These are phyloP conservation scores for Malus hybrid DNA, from an alignment of 331 rosid genomes.

Conservation along the genomic window DNA sequence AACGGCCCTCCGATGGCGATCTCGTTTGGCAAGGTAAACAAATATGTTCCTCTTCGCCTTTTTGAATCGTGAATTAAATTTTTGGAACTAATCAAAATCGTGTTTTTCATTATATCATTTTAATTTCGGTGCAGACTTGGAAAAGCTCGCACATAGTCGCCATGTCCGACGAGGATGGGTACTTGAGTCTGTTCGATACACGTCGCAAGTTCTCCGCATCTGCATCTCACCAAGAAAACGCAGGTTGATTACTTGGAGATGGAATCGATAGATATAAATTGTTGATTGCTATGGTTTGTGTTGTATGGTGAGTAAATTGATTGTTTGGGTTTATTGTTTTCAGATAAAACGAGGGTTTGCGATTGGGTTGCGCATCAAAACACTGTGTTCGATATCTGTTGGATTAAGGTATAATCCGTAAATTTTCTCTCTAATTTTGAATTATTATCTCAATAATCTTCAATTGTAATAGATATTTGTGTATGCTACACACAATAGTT, in stretches of 20 bases:
- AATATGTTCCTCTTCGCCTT: background rate
- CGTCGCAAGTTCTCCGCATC: constrained; percentile 29
- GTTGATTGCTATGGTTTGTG: background rate
- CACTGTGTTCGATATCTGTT: constrained; percentile 81
- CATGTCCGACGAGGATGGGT: constrained; percentile 84
- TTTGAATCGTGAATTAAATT: background rate
- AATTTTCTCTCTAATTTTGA: background rate
- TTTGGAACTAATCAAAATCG: no score
- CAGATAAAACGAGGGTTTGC: constrained; percentile 55
- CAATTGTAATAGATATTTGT: background rate
- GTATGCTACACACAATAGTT: background rate
- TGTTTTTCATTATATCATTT: no score
- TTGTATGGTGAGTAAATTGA: background rate
- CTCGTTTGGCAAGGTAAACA: constrained; percentile 62
- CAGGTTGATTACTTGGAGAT: constrained; percentile 38
- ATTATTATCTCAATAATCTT: background rate
- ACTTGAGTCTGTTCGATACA: constrained; percentile 56
- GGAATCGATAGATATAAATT: background rate
- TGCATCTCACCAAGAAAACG: constrained; percentile 36
- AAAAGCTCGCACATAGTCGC: constrained; percentile 58
- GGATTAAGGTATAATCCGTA: constrained; percentile 58
- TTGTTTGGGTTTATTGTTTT: background rate
- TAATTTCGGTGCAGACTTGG: constrained; percentile 29
- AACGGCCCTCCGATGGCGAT: constrained; percentile 57
- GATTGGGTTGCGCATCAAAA: constrained; percentile 70